Evolutionary conservation across 306 rosid species (phyloP).

Genomic region (Albizia julibrissin): DNA sequence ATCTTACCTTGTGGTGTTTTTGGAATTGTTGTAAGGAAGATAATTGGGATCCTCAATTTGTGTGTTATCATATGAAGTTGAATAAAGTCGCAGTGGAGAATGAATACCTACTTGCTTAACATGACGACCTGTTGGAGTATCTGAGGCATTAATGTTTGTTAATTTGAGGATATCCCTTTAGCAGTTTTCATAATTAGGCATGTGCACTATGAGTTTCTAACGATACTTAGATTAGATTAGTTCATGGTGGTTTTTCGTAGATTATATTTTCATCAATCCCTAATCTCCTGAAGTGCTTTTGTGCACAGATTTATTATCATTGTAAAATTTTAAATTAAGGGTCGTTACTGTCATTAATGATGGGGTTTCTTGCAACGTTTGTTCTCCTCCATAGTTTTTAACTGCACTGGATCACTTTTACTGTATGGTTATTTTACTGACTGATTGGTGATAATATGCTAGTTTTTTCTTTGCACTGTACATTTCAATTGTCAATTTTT

Average conservation of each 20-base stretch:
- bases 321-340: background rate
- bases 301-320: background rate
- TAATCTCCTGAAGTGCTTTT: background rate
- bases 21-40: background rate
- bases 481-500: conserved; percentile 25
- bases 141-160: background rate
- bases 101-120: too few species aligned
- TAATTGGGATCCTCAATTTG: background rate
- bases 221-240: background rate
- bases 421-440: background rate
- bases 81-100: too few species aligned
- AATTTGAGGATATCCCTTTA: background rate
- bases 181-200: background rate
- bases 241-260: background rate
- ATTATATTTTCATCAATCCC: background rate
- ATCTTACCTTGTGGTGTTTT: background rate
- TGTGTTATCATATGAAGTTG: too few species aligned
- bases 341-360: background rate
- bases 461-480: background rate
- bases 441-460: conserved; percentile 16
- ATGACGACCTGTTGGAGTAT: background rate
- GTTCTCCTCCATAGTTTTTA: conserved; percentile 13
- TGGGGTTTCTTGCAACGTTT: background rate
- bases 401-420: background rate
- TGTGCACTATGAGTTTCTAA: background rate